Evolutionary conservation across 2,329 filamentous ascomycete species (phyloP), one percentile per base, ranked within the genome.

Genomic region (Colletotrichum agaves): DNA sequence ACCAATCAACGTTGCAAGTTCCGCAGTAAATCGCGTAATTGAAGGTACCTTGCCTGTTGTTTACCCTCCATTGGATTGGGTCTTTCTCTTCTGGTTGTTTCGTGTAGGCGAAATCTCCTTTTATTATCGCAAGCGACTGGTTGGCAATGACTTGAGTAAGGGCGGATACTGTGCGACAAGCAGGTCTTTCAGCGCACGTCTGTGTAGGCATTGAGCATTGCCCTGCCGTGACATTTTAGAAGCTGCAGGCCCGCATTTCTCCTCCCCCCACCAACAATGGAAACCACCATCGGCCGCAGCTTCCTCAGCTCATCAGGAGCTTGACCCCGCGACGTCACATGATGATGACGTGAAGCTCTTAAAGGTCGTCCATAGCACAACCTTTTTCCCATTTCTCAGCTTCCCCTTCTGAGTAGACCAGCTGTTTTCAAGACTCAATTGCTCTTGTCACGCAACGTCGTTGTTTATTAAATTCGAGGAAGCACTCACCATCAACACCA

Each of bases 291-390:
- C 11, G 35, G 35, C 35, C 12, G 12, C 35, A 37, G 11, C 15
- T 50, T 17, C 47, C 47, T 50, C 27, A 59, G 33, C 43, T 49
- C 37, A 17, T 43, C 47, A 35, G 60, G 53, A 67, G 60, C 59
- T 53, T 37, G 61, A 56, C 65, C 61, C 61, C 61, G 61, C 61
- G 65, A 59, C 55, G 55, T 68, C 65, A 68, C 65, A 68, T 68
- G 65, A 68, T 41, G 39, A 65, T 67, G 65, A 68, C 65, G 47
- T 65, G 65, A 59, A 60, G 41, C 46, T 37, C 41, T 60, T 23
- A 57, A 55, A 59, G 15, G 39, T 11, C 44, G 39, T 49, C 44
- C 4, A n/a, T n/a, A 23, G 3, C 44, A 17, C 27, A 21, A 35
- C 23, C 17, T 37, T 17, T 17, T 44, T 23, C n/a, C 55, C 23